Percentiles rank a stretch among this genome's conserved stretches.
Evolutionary conservation across 495 filamentous ascomycete genomes (phyloP).

Genomic region (Penicillium tannophilum): DNA sequence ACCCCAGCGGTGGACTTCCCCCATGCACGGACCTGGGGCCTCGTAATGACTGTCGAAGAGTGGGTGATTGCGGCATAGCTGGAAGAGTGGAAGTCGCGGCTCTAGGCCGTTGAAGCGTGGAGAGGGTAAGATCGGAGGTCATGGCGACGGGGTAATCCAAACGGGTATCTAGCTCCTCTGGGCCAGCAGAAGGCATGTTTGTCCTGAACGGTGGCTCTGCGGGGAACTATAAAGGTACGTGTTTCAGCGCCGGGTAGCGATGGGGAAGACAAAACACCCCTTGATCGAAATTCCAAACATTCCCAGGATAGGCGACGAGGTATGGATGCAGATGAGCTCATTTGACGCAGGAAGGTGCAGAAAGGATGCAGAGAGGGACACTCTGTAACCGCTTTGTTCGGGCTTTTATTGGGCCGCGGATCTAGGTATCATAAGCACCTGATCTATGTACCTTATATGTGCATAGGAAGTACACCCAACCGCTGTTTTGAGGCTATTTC

Average conservation of each 20-base stretch:
- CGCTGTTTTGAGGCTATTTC: neutral
- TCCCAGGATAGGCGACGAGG: constrained; percentile 12
- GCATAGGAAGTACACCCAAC: neutral
- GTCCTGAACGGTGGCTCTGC: neutral
- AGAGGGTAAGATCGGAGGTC: constrained; percentile 62
- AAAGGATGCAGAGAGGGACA: neutral
- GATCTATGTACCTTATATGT: neutral
- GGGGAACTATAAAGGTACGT: constrained; percentile 18
- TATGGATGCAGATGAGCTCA: constrained; percentile 11
- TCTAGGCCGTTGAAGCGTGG: constrained; percentile 51
- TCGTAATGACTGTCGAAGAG: constrained; percentile 50
- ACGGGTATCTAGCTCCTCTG: constrained; percentile 21
- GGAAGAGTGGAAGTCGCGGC: constrained; percentile 55
- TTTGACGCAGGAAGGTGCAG: constrained; percentile 3
- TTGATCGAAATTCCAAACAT: constrained; percentile 29
- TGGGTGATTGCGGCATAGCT: constrained; percentile 42
- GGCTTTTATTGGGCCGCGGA: neutral
- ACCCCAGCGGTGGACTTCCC: constrained; percentile 29
- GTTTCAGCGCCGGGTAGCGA: constrained; percentile 19
- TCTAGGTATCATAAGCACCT: neutral
- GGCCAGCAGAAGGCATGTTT: constrained; percentile 24
- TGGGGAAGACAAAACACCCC: constrained; percentile 18
- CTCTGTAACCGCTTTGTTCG: neutral
- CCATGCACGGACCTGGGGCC: constrained; percentile 45
- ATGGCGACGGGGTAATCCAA: constrained; percentile 28